Conservation (phyloP, 1,284 basidiomycete species). For the Ceratobasidium sp. region DNA sequence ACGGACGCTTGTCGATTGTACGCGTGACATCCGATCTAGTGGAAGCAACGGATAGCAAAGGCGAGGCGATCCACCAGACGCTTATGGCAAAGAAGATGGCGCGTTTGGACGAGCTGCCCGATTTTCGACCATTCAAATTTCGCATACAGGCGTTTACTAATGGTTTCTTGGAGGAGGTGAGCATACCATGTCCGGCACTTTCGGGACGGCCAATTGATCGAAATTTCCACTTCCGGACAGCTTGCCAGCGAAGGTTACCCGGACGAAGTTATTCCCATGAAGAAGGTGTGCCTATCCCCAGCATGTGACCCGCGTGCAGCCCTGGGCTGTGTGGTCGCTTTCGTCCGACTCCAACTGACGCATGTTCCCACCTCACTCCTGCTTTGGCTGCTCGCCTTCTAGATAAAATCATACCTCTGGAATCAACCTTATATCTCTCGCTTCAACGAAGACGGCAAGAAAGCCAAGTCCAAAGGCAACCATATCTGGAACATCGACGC, state of each 20-base stretch:
- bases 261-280: conserved; percentile 89
- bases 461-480: conserved; percentile 99
- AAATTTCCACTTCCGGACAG: conserved; percentile 58
- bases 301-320: conserved; percentile 44
- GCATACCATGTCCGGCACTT: conserved; percentile 50
- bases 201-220: conserved; percentile 42
- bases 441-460: conserved; percentile 99
- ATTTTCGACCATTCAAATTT: conserved; percentile 99
- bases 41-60: conserved; percentile 92
- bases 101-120: conserved; percentile 92
- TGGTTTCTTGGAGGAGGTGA: conserved; percentile 92
- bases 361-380: conserved; percentile 49
- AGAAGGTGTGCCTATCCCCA: conserved; percentile 69
- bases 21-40: conserved; percentile 65
- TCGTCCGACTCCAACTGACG: conserved; percentile 35
- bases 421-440: conserved; percentile 92
- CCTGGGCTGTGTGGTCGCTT: conserved; percentile 40
- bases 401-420: conserved; percentile 99
- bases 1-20: neutral
- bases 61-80: conserved; percentile 97
- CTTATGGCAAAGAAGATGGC: conserved; percentile 96
- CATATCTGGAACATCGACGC: conserved; percentile 99
- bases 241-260: conserved; percentile 82
- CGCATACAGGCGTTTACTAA: conserved; percentile 99
- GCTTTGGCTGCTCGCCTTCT: conserved; percentile 58